A percentile compares a stretch with the other conserved stretches of the same genome.
Evolutionary conservation across 768 basidiomycete species (phyloP).

Genomic region (Podaxis sp.): DNA sequence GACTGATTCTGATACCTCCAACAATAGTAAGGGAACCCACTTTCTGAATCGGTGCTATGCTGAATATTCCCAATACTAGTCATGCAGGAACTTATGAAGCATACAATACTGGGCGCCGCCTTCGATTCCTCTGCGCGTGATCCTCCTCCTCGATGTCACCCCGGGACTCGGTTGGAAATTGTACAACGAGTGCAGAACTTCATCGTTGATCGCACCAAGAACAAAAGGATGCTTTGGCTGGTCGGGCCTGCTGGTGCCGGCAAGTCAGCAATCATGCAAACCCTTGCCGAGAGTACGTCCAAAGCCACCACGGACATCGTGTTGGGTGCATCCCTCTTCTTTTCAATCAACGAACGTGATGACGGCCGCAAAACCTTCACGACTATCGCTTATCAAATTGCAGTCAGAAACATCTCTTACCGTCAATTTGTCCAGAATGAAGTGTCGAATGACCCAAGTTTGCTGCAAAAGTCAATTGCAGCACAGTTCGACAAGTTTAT

Average conservation of each 20-base stretch:
- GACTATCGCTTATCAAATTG: too few relatives aligned
- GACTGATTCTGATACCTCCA: too few relatives aligned
- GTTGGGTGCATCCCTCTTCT: too few relatives aligned
- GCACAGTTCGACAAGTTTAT: slow-evolving; percentile 20
- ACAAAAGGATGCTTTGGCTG: background rate
- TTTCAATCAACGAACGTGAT: too few relatives aligned
- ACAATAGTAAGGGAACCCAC: too few relatives aligned
- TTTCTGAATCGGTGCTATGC: too few relatives aligned
- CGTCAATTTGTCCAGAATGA: slow-evolving; percentile 10
- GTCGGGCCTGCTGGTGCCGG: background rate
- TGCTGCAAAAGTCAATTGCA: slow-evolving; percentile 11
- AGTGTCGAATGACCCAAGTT: slow-evolving; percentile 13
- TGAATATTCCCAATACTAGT: background rate
- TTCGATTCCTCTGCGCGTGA: background rate
- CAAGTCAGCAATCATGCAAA: slow-evolving; percentile 1
- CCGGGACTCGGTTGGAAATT: background rate
- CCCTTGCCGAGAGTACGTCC: background rate
- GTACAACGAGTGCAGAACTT: background rate
- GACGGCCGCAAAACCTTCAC: too few relatives aligned
- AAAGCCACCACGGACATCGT: background rate
- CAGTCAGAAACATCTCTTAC: background rate
- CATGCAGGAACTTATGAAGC: background rate
- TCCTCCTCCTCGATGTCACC: background rate
- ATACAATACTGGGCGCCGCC: background rate
- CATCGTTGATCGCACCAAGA: background rate